A percentile compares a stretch with the other conserved stretches of the same genome.
Evolutionary conservation across 2,329 filamentous ascomycete genomes (phyloP).

Genomic region (Stagonosporopsis chrysanthemi): DNA sequence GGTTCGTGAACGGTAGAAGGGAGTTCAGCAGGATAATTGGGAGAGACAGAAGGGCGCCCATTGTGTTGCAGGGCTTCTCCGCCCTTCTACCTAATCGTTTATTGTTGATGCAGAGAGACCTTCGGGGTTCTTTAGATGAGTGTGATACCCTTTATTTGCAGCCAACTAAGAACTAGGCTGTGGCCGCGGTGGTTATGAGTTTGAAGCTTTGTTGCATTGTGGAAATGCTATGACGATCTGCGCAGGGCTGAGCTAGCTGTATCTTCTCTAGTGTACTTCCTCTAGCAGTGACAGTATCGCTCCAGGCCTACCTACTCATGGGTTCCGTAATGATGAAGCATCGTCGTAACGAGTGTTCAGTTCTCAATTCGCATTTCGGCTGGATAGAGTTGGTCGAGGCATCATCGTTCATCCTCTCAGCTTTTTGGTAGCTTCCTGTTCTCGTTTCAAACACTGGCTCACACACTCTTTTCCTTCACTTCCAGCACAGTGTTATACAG

Average conservation of each 20-base stretch:
- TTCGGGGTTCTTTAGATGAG: background rate
- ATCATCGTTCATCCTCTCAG: background rate
- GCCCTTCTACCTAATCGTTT: background rate
- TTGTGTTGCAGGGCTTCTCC: slow-evolving; percentile 23
- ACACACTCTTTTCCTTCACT: background rate
- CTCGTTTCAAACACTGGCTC: background rate
- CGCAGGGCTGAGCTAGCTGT: slow-evolving; percentile 11
- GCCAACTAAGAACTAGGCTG: background rate
- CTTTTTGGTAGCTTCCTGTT: background rate
- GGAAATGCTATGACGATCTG: slow-evolving; percentile 10
- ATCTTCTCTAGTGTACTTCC: background rate
- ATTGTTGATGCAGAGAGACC: background rate
- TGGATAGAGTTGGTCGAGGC: background rate
- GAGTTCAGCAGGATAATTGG: slow-evolving; percentile 49
- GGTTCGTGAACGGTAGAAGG: slow-evolving; percentile 58
- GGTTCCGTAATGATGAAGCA: too few species aligned
- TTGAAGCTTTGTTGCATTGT: background rate
- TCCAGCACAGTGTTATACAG: background rate
- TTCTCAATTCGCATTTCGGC: background rate
- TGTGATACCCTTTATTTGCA: background rate
- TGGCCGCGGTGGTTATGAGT: background rate
- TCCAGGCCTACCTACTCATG: too few species aligned
- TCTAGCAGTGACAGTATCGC: background rate
- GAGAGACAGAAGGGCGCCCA: slow-evolving; percentile 42
- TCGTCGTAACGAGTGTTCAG: background rate